Conservation (phyloP, 176 grass and related monocot genomes). For the Luzula sylvatica region DNA sequence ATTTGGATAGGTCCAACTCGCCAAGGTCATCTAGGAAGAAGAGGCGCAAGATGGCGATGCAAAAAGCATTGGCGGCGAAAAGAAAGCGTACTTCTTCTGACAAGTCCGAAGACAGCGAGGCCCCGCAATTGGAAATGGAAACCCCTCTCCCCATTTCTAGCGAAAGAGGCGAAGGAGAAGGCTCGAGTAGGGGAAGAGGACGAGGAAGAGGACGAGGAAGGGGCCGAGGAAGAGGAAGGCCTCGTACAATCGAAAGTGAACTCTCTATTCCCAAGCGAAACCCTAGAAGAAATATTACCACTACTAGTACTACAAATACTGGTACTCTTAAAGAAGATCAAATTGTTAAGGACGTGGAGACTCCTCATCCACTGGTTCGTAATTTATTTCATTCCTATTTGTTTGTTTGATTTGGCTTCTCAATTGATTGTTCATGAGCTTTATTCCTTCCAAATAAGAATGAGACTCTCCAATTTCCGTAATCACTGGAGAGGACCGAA, state of each 20-base stretch:
- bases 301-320: not conserved
- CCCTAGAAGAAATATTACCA: conserved; percentile 7
- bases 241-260: conserved; percentile 5
- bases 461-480: too few species aligned
- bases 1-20: conserved; percentile 18
- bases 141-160: not conserved
- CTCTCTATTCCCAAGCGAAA: conserved; percentile 4
- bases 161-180: not conserved
- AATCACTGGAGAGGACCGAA: too few species aligned
- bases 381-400: too few species aligned
- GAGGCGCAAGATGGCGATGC: conserved; percentile 29
- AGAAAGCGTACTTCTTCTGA: too few species aligned
- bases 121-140: not conserved
- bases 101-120: not conserved
- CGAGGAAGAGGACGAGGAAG: conserved; percentile 5
- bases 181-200: conserved; percentile 8
- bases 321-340: too few species aligned
- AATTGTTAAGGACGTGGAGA: too few species aligned
- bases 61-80: not conserved
- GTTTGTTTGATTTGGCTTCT: too few species aligned
- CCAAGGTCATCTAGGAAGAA: conserved; percentile 41
- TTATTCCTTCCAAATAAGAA: too few species aligned
- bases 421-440: too few species aligned
- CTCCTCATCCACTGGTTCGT: too few species aligned
- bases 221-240: not conserved